These are phyloP conservation scores for Colletotrichum tabaci DNA, from an alignment of 2,329 filamentous ascomycete species.

Conservation along the genomic window DNA sequence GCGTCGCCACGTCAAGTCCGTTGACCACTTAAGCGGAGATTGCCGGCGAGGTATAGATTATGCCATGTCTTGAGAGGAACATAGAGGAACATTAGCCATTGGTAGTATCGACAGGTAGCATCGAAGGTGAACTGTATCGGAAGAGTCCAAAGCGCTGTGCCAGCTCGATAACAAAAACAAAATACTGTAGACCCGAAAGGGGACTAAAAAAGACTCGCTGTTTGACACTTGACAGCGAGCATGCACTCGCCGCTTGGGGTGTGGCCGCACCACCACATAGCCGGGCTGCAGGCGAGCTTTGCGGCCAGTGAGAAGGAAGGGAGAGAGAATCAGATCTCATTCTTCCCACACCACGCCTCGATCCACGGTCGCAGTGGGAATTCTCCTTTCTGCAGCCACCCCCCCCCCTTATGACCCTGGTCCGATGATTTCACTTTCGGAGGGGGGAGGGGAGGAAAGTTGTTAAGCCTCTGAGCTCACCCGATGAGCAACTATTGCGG, in stretches of 20 bases:
- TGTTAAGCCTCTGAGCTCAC: conserved; percentile 12
- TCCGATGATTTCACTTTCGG: conserved; percentile 36
- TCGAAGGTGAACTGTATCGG: neutral
- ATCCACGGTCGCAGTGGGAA: conserved; percentile 40
- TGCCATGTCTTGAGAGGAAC: conserved; percentile 6
- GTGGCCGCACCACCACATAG: conserved; percentile 24
- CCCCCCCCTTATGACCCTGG: conserved; percentile 18
- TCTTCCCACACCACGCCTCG: conserved; percentile 39
- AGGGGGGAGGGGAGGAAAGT: neutral
- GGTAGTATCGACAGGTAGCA: neutral
- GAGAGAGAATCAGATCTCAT: conserved; percentile 33
- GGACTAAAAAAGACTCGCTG: neutral
- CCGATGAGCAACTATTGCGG: conserved; percentile 7
- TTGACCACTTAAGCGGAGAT: conserved; percentile 23
- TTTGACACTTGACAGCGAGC: neutral
- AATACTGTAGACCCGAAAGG: neutral
- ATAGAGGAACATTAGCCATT: neutral
- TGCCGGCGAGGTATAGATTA: conserved; percentile 3
- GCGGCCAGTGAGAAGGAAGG: conserved; percentile 28
- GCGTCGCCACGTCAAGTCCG: neutral
- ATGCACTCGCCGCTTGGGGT: neutral
- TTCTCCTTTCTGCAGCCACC: conserved; percentile 27
- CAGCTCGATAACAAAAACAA: neutral
- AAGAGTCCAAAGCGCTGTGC: neutral
- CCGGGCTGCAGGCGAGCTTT: neutral